These are phyloP conservation scores for Russula brevipes DNA, from an alignment of 768 basidiomycete species.

Conservation along the genomic window DNA sequence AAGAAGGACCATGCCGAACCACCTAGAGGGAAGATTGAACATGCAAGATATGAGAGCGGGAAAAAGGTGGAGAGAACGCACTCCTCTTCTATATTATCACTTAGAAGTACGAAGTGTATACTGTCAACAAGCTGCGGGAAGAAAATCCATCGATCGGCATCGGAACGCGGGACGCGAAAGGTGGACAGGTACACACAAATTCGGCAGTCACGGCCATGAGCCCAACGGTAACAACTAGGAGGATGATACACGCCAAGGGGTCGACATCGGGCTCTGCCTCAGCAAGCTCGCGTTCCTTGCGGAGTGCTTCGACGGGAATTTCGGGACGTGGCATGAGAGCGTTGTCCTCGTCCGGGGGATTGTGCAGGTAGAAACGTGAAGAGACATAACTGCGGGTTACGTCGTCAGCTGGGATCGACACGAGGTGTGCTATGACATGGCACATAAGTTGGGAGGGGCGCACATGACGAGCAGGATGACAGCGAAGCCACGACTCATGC, in stretches of 20 bases:
- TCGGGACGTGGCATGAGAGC: constrained; percentile 39
- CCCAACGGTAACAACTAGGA: constrained; percentile 49
- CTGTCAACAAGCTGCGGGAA: constrained; percentile 53
- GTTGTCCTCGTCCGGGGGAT: constrained; percentile 60
- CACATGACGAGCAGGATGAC: no score
- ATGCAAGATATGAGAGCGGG: background rate
- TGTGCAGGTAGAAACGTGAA: constrained; percentile 64
- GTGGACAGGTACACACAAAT: constrained; percentile 44
- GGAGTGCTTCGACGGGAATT: constrained; percentile 32
- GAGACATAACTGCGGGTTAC: constrained; percentile 47
- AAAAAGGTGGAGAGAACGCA: constrained; percentile 30
- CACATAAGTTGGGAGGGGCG: no score
- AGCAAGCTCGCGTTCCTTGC: constrained; percentile 38
- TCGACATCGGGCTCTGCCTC: constrained; percentile 53
- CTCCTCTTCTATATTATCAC: constrained; percentile 47
- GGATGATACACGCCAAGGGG: constrained; percentile 54
- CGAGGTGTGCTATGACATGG: background rate
- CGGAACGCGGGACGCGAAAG: background rate
- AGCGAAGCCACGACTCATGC: no score
- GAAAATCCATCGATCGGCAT: background rate
- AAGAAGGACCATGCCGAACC: constrained; percentile 69
- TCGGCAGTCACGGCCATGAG: constrained; percentile 68
- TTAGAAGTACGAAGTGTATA: constrained; percentile 49
- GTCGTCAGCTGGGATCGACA: constrained; percentile 2
- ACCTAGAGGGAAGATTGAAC: constrained; percentile 35